Evolutionary conservation across 257 asterid genomes (phyloP).

Genomic region (Linderniella brevidens): DNA sequence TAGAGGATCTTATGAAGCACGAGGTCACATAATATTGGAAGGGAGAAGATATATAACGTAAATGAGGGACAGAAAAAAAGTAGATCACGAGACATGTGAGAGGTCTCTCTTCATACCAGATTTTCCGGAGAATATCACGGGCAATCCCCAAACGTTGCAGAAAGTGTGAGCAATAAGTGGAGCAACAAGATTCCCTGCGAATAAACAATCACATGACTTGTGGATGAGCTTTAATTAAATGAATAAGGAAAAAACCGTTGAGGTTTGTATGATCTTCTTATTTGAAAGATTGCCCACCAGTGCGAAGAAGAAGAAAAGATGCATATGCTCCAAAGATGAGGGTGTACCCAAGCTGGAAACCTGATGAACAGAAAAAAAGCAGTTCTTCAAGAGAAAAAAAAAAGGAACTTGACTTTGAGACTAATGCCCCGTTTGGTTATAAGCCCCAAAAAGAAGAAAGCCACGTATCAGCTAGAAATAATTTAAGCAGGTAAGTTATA

Average conservation of each 20-base stretch:
- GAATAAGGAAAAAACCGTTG: neutral
- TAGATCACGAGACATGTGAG: neutral
- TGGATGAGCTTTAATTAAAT: neutral
- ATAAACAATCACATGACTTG: neutral
- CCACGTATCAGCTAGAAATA: neutral
- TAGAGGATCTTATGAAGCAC: too few relatives aligned
- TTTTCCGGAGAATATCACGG: slow-evolving; percentile 35
- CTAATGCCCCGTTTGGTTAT: neutral
- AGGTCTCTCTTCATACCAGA: slow-evolving; percentile 33
- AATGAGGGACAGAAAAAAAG: too few relatives aligned
- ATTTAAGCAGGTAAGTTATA: slow-evolving; percentile 3
- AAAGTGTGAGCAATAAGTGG: slow-evolving; percentile 83
- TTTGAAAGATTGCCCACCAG: slow-evolving; percentile 35
- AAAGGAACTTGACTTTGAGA: slow-evolving; percentile 5
- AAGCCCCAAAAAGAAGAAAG: neutral
- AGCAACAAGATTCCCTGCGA: slow-evolving; percentile 64
- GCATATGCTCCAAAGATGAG: slow-evolving; percentile 87
- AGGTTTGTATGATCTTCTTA: slow-evolving; percentile 5
- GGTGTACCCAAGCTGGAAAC: slow-evolving; percentile 90
- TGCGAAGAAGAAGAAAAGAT: slow-evolving; percentile 75
- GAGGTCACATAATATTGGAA: neutral
- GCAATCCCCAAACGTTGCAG: slow-evolving; percentile 93
- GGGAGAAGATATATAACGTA: too few relatives aligned
- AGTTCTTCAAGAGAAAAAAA: slow-evolving; percentile 6
- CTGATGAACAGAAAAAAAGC: slow-evolving; percentile 24